Percentiles rank a stretch among this genome's conserved stretches.
Conservation (phyloP, 768 basidiomycete genomes). For the Omphalotus guepiniiformis region DNA sequence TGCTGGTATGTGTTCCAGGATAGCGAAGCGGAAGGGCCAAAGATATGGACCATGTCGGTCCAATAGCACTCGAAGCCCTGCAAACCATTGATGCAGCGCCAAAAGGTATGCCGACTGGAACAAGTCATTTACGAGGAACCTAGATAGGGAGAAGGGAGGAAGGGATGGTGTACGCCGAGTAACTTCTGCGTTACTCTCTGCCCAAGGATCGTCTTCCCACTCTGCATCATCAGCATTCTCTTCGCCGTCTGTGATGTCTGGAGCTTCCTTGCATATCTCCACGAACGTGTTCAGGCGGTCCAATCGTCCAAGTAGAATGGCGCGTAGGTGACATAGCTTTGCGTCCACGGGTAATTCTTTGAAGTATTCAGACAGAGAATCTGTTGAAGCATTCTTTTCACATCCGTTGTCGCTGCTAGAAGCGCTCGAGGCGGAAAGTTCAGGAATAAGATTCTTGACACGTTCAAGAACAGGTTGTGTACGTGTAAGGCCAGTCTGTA, state of each 20-base stretch:
- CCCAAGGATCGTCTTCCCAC: conserved; percentile 82
- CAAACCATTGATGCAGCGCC: conserved; percentile 58
- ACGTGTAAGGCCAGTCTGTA: conserved; percentile 61
- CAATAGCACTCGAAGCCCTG: conserved; percentile 54
- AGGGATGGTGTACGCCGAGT: conserved; percentile 19
- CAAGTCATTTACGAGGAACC: conserved; percentile 61
- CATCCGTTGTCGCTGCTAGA: conserved; percentile 18
- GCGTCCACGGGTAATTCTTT: conserved; percentile 53
- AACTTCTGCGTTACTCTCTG: conserved; percentile 36
- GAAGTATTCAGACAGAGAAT: conserved; percentile 51
- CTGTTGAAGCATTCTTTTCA: conserved; percentile 13
- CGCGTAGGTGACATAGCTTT: conserved; percentile 60
- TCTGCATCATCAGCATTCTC: conserved; percentile 48
- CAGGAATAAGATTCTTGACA: conserved; percentile 32
- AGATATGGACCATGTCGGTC: conserved; percentile 51
- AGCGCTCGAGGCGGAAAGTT: conserved; percentile 11
- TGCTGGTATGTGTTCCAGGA: conserved; percentile 74
- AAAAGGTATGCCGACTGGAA: conserved; percentile 57
- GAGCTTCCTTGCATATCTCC: conserved; percentile 47
- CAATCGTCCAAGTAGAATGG: conserved; percentile 60
- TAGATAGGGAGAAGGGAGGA: conserved; percentile 48
- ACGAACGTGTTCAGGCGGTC: conserved; percentile 73
- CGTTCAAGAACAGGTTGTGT: conserved; percentile 46
- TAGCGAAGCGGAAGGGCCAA: conserved; percentile 64
- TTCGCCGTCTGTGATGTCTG: conserved; percentile 24